Conservation (phyloP, 2,329 filamentous ascomycete genomes). For the Aureobasidium vineae region DNA sequence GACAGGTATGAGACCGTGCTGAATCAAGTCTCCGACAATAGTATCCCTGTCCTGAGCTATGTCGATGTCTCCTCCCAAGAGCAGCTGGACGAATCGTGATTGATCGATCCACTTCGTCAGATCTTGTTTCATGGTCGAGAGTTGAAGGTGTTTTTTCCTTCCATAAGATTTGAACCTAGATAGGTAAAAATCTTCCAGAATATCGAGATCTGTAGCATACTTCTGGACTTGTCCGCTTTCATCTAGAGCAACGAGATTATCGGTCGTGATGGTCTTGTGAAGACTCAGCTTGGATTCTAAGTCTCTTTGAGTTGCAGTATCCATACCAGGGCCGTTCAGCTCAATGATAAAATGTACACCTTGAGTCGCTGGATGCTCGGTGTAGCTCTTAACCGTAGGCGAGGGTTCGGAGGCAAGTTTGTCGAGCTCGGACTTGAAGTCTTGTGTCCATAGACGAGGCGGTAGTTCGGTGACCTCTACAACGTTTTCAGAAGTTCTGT, state of each 20-base stretch:
- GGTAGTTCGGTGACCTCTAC: constrained; percentile 89
- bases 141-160: neutral
- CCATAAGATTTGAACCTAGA: constrained; percentile 52
- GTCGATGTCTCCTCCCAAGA: constrained; percentile 87
- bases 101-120: constrained; percentile 90
- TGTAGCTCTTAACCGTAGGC: neutral
- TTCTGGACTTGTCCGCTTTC: constrained; percentile 89
- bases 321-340: too few relatives aligned
- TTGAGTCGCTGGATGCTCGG: neutral
- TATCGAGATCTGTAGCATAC: neutral
- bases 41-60: constrained; percentile 60
- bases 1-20: neutral
- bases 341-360: neutral
- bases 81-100: constrained; percentile 85
- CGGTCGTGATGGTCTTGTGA: neutral
- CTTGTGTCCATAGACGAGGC: constrained; percentile 93
- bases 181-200: neutral
- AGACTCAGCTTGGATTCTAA: neutral
- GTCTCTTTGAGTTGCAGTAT: neutral
- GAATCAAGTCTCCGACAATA: constrained; percentile 52
- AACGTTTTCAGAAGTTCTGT: constrained; percentile 70
- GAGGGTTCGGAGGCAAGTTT: constrained; percentile 69
- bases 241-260: constrained; percentile 58
- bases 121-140: constrained; percentile 89
- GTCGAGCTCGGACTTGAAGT: constrained; percentile 93